These are phyloP conservation scores for Saprolegnia diclina DNA, from an alignment of 352 stramenopile species.

Conservation along the genomic window DNA sequence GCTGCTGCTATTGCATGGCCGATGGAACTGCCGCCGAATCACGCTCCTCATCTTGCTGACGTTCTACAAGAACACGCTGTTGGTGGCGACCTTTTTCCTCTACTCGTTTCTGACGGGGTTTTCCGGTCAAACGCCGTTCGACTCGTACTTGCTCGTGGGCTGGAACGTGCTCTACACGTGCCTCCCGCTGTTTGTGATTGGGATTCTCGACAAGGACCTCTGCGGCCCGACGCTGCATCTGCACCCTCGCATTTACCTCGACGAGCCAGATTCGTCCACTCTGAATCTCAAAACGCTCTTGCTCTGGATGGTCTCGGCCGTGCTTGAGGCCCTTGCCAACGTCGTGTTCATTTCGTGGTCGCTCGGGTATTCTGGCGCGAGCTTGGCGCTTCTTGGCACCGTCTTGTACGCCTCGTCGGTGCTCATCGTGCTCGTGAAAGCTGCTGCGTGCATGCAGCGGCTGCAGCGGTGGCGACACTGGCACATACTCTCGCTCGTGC, in stretches of 20 bases:
- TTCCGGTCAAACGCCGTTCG: slow-evolving; percentile 85
- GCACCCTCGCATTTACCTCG: slow-evolving; percentile 66
- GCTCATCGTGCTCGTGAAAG: slow-evolving; percentile 32
- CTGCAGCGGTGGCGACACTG: slow-evolving; percentile 61
- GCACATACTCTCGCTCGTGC: slow-evolving; percentile 60
- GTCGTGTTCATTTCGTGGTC: not conserved
- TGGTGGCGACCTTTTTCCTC: slow-evolving; percentile 90
- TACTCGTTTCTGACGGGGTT: slow-evolving; percentile 89
- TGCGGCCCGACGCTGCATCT: slow-evolving; percentile 48
- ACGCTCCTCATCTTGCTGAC: slow-evolving; percentile 74
- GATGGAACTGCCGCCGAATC: slow-evolving; percentile 78
- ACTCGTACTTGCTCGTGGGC: slow-evolving; percentile 81
- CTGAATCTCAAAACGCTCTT: not conserved
- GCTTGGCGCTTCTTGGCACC: slow-evolving; percentile 60
- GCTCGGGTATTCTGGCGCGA: slow-evolving; percentile 34
- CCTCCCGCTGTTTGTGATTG: slow-evolving; percentile 89
- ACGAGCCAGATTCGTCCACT: slow-evolving; percentile 28
- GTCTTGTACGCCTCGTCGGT: slow-evolving; percentile 63
- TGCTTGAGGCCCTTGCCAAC: slow-evolving; percentile 8
- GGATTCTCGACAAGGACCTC: slow-evolving; percentile 78
- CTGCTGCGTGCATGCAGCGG: slow-evolving; percentile 64
- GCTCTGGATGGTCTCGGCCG: slow-evolving; percentile 22
- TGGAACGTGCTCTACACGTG: slow-evolving; percentile 95
- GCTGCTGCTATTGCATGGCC: slow-evolving; percentile 72
- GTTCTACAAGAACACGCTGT: slow-evolving; percentile 88